A percentile compares a stretch with the other conserved stretches of the same genome.
These are phyloP conservation scores for Cryptococcus wingfieldii DNA, from an alignment of 1,284 basidiomycete species.

Conservation along the genomic window DNA sequence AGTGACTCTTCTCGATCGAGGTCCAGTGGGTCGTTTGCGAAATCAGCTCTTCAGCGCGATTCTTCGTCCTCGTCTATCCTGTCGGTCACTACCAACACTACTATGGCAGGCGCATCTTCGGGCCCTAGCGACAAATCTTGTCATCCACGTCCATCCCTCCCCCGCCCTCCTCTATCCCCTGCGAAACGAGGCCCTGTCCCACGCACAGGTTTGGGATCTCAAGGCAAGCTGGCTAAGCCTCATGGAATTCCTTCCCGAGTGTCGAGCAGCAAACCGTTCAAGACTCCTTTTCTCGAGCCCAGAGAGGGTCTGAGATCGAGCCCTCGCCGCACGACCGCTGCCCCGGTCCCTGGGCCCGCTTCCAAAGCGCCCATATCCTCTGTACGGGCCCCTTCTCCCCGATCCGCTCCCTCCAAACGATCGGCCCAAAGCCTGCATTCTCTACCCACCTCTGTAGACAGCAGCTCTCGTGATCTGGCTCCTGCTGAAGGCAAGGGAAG, in stretches of 20 bases:
- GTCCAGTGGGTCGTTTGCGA: neutral
- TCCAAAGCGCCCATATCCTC: too few species aligned
- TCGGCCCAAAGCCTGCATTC: neutral
- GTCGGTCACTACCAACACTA: too few species aligned
- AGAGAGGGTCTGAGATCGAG: constrained; percentile 8
- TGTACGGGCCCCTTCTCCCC: neutral
- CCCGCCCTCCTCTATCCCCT: constrained; percentile 8
- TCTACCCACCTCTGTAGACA: neutral
- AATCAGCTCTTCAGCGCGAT: neutral
- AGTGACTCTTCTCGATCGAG: neutral
- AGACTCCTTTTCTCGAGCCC: constrained; percentile 10
- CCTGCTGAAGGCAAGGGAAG: too few species aligned
- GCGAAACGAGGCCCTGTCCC: constrained; percentile 6
- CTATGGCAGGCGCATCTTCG: too few species aligned
- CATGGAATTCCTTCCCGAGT: neutral
- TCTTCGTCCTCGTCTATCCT: neutral
- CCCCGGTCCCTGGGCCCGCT: too few species aligned
- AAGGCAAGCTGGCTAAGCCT: neutral
- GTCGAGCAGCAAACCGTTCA: constrained; percentile 3
- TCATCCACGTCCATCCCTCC: too few species aligned
- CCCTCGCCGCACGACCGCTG: constrained; percentile 5
- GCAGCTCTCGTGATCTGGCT: neutral
- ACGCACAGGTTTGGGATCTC: constrained; percentile 8
- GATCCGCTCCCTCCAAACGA: neutral
- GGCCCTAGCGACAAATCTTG: too few species aligned